A percentile compares a stretch with the other conserved stretches of the same genome.
These are phyloP conservation scores for Ascocoryne sarcoides DNA, from an alignment of 2,329 filamentous ascomycete genomes.

Conservation along the genomic window DNA sequence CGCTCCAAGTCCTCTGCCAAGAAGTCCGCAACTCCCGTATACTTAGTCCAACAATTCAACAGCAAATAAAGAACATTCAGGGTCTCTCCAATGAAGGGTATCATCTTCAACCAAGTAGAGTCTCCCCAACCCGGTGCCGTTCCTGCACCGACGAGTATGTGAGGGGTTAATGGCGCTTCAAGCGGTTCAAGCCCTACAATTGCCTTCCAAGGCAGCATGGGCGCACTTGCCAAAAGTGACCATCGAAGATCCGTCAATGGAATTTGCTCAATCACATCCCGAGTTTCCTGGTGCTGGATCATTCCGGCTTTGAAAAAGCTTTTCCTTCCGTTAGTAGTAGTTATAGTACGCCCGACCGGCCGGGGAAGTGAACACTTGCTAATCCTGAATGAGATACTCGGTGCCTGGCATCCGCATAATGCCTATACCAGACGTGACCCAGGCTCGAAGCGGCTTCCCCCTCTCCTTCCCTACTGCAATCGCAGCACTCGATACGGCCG, in stretches of 20 bases:
- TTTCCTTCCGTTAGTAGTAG: neutral
- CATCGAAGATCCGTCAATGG: conserved; percentile 24
- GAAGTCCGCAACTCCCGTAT: conserved; percentile 36
- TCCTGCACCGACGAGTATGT: conserved; percentile 9
- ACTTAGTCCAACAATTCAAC: conserved; percentile 30
- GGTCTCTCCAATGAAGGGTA: conserved; percentile 25
- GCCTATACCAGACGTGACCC: conserved; percentile 31
- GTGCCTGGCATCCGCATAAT: conserved; percentile 31
- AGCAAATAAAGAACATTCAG: conserved; percentile 22
- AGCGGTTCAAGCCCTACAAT: conserved; percentile 28
- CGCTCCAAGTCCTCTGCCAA: conserved; percentile 32
- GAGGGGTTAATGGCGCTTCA: conserved; percentile 24
- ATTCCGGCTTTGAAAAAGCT: conserved; percentile 5
- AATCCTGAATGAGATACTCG: conserved; percentile 27
- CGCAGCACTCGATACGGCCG: conserved; percentile 29
- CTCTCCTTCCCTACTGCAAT: conserved; percentile 29
- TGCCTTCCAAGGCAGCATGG: conserved; percentile 30
- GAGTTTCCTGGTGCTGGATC: conserved; percentile 11
- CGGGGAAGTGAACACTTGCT: conserved; percentile 19
- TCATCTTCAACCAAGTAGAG: conserved; percentile 4
- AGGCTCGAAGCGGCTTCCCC: conserved; percentile 29
- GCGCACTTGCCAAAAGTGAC: conserved; percentile 32
- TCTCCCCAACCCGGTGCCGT: conserved; percentile 7
- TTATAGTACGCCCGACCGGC: neutral
- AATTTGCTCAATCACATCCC: conserved; percentile 11